Conservation (phyloP, 1,139 yeast genomes). For the Debaryomyces fabryi region DNA sequence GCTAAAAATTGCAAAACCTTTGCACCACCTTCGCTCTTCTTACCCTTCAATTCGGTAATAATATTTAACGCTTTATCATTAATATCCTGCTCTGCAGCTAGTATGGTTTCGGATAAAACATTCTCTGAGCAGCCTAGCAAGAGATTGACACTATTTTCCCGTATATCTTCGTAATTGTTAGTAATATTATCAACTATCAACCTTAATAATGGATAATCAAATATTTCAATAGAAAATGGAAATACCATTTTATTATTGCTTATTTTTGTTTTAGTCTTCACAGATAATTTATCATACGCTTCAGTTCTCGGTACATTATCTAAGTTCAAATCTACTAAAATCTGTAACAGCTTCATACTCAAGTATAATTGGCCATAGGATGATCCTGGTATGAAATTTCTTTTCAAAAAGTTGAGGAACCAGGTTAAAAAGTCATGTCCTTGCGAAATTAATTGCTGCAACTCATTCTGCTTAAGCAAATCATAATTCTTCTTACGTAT, state of each 20-base stretch:
- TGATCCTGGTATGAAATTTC: slow-evolving; percentile 62
- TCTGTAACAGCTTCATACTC: slow-evolving; percentile 51
- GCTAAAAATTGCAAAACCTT: slow-evolving; percentile 56
- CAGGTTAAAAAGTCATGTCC: slow-evolving; percentile 45
- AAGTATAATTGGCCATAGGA: slow-evolving; percentile 65
- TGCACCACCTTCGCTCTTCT: slow-evolving; percentile 84
- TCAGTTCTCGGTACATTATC: slow-evolving; percentile 39
- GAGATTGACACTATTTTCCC: slow-evolving; percentile 54
- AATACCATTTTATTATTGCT: slow-evolving; percentile 6
- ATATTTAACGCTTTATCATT: slow-evolving; percentile 42
- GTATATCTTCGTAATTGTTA: slow-evolving; percentile 76
- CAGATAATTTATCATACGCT: slow-evolving; percentile 10
- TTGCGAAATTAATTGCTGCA: slow-evolving; percentile 21
- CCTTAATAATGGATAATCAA: slow-evolving; percentile 33
- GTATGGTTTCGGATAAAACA: slow-evolving; percentile 12
- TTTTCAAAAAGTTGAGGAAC: slow-evolving; percentile 42
- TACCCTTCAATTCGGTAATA: slow-evolving; percentile 61
- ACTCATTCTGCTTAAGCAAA: slow-evolving; percentile 30
- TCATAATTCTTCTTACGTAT: slow-evolving; percentile 35
- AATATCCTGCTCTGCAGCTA: slow-evolving; percentile 21
- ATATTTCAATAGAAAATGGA: slow-evolving; percentile 10
- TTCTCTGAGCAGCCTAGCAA: slow-evolving; percentile 51
- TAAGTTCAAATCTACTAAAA: slow-evolving; percentile 58
- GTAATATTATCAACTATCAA: slow-evolving; percentile 61
- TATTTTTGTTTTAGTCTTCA: slow-evolving; percentile 10